These are phyloP conservation scores for Nicotiana tabacum DNA, from an alignment of 257 asterid genomes.

Conservation along the genomic window DNA sequence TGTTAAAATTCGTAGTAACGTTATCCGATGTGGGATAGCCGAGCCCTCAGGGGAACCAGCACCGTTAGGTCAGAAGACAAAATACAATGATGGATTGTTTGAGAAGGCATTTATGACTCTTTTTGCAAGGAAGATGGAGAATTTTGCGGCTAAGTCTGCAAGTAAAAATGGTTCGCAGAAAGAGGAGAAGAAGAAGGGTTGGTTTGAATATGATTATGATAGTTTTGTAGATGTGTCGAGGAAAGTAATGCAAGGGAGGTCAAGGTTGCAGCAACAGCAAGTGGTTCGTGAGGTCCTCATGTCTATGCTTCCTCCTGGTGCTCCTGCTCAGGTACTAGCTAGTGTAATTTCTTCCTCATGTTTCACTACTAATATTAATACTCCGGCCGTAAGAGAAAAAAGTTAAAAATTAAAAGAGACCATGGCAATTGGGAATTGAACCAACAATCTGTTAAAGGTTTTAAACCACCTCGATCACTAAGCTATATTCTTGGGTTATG, in stretches of 20 bases:
- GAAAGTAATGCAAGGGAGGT: slow-evolving; percentile 71
- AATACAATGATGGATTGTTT: slow-evolving; percentile 75
- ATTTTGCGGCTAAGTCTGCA: slow-evolving; percentile 29
- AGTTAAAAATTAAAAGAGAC: no score
- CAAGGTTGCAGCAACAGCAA: slow-evolving; percentile 68
- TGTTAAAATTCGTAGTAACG: neutral
- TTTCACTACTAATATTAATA: no score
- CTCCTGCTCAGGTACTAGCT: slow-evolving; percentile 74
- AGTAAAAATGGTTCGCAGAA: neutral
- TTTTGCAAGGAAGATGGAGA: slow-evolving; percentile 87
- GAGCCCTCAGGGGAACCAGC: slow-evolving; percentile 88
- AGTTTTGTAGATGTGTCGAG: slow-evolving; percentile 73
- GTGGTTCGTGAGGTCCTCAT: slow-evolving; percentile 79
- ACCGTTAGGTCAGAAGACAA: slow-evolving; percentile 85
- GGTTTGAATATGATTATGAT: slow-evolving; percentile 72
- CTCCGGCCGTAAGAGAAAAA: no score
- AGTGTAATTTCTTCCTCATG: no score
- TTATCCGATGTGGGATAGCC: slow-evolving; percentile 68
- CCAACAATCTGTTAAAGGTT: no score
- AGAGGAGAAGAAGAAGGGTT: slow-evolving; percentile 30
- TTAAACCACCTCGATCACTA: no score
- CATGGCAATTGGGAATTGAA: no score
- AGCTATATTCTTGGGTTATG: no score
- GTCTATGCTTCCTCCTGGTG: slow-evolving; percentile 96
- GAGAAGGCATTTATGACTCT: slow-evolving; percentile 78